Conservation (phyloP, 345 rosid genomes). For the Litchi chinensis region DNA sequence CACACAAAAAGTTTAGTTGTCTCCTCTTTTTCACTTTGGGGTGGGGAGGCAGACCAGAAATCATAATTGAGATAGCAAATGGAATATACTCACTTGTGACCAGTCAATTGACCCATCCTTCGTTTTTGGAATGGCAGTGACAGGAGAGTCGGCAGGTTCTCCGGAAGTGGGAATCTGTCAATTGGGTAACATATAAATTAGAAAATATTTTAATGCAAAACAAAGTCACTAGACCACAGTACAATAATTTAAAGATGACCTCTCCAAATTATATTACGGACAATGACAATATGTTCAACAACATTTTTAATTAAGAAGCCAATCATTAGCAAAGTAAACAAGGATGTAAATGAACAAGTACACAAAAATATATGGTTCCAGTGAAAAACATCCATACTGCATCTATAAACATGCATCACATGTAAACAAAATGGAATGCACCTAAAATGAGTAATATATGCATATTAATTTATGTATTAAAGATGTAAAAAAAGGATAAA, state of each 20-base stretch:
- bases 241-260: neutral
- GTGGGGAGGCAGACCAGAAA: neutral
- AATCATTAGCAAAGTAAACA: conserved; percentile 6
- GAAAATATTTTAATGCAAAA: neutral
- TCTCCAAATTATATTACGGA: neutral
- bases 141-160: conserved; percentile 56
- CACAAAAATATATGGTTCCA: neutral
- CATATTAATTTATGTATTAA: neutral
- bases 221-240: neutral
- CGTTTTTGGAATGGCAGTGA: conserved; percentile 72
- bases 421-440: neutral
- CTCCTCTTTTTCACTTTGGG: neutral
- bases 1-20: neutral
- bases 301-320: neutral
- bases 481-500: neutral
- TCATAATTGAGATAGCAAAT: neutral
- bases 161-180: conserved; percentile 77
- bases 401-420: too few species aligned
- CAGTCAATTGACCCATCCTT: conserved; percentile 82
- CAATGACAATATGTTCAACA: neutral
- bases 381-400: neutral
- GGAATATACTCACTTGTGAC: conserved; percentile 67
- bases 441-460: neutral
- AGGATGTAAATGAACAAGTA: neutral
- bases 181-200: conserved; percentile 12